Percentiles rank a stretch among this genome's conserved stretches.
Evolutionary conservation across 192 early-diverging fungal genomes (phyloP).

Genomic region (Gigaspora rosea): DNA sequence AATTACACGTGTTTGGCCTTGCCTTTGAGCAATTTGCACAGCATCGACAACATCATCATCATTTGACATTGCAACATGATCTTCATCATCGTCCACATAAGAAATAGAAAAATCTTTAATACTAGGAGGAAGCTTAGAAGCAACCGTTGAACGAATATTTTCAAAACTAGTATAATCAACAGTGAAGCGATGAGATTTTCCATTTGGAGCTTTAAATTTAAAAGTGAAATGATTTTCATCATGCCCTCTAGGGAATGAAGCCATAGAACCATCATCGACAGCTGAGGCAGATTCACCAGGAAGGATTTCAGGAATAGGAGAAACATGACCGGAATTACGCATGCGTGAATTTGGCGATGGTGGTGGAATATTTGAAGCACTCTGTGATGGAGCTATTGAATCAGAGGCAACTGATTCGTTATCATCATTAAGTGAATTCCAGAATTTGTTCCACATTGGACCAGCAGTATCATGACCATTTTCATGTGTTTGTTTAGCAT

Average conservation of each 20-base stretch:
- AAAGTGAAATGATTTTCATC: conserved; percentile 59
- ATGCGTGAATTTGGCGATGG: conserved; percentile 47
- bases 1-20: conserved; percentile 77
- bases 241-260: conserved; percentile 42
- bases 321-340: conserved; percentile 34
- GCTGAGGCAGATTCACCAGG: conserved; percentile 60
- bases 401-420: conserved; percentile 67
- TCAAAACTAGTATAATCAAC: conserved; percentile 55
- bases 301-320: conserved; percentile 55
- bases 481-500: conserved; percentile 50
- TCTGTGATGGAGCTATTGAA: conserved; percentile 50
- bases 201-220: conserved; percentile 76
- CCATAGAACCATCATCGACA: conserved; percentile 45
- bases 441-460: conserved; percentile 82
- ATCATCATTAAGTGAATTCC: conserved; percentile 67
- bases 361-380: conserved; percentile 45
- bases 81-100: conserved; percentile 92
- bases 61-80: conserved; percentile 76
- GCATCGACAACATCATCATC: conserved; percentile 84
- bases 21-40: conserved; percentile 74
- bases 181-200: conserved; percentile 76
- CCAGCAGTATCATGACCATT: conserved; percentile 50
- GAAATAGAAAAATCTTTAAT: conserved; percentile 57
- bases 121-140: conserved; percentile 54
- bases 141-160: conserved; percentile 55